phyloP scores from a whole-genome alignment of 495 filamentous ascomycete genomes.

The Poronia punctata region DNA sequence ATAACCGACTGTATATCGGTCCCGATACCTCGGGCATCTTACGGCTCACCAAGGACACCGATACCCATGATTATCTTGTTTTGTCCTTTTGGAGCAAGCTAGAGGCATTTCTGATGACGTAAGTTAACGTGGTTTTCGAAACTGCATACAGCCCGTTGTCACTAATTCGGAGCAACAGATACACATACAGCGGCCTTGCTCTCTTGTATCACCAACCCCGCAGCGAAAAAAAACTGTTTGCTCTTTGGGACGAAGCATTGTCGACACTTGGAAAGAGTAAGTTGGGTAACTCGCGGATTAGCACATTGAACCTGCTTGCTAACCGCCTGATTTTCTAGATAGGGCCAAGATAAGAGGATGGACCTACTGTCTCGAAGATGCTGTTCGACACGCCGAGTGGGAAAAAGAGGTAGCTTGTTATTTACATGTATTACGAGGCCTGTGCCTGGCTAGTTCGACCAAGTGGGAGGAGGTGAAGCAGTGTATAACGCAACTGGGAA shows the following conservation, averaged over 20 bases:
- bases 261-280: slow-evolving; percentile 25
- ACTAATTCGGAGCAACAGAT: slow-evolving; percentile 20
- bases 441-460: slow-evolving; percentile 38
- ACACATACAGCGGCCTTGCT: slow-evolving; percentile 61
- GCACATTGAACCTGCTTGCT: background rate
- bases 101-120: slow-evolving; percentile 43
- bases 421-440: slow-evolving; percentile 38
- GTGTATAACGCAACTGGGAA: slow-evolving; percentile 32
- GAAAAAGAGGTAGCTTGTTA: slow-evolving; percentile 39
- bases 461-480: slow-evolving; percentile 40
- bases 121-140: slow-evolving; percentile 15
- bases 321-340: slow-evolving; percentile 28
- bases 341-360: slow-evolving; percentile 18
- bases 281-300: background rate
- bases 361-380: slow-evolving; percentile 34
- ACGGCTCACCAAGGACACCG: slow-evolving; percentile 39
- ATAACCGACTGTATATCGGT: slow-evolving; percentile 64
- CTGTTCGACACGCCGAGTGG: slow-evolving; percentile 36
- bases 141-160: slow-evolving; percentile 1
- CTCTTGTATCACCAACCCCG: slow-evolving; percentile 54
- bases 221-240: slow-evolving; percentile 51
- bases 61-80: slow-evolving; percentile 35
- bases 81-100: slow-evolving; percentile 44
- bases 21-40: slow-evolving; percentile 46
- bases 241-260: slow-evolving; percentile 36